These are phyloP conservation scores for Thymus mandschuricus DNA, from an alignment of 257 asterid genomes.

Conservation along the genomic window DNA sequence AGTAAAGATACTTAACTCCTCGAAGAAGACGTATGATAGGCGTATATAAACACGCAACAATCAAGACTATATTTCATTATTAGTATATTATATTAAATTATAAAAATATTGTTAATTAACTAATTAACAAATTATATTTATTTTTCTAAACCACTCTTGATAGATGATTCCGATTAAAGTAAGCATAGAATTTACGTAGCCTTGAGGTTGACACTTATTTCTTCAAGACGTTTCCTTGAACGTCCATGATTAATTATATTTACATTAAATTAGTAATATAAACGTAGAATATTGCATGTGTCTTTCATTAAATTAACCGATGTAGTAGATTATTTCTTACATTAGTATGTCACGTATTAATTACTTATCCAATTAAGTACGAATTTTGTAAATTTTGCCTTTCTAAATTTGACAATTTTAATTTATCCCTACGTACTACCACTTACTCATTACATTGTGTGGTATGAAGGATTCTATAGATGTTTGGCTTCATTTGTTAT, in stretches of 20 bases:
- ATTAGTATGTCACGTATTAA: too few species aligned
- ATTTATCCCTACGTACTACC: too few species aligned
- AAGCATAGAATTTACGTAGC: not conserved
- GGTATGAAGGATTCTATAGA: too few species aligned
- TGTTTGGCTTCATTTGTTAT: too few species aligned
- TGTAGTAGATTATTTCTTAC: not conserved
- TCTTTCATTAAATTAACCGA: not conserved
- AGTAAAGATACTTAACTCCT: slow-evolving; percentile 11
- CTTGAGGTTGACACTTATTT: slow-evolving; percentile 21
- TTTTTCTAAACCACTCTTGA: not conserved
- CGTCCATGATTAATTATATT: too few species aligned
- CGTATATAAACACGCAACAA: slow-evolving; percentile 25
- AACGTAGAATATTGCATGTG: not conserved
- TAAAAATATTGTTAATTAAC: not conserved
- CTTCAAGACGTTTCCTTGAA: not conserved
- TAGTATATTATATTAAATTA: not conserved
- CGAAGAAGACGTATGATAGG: slow-evolving; percentile 9
- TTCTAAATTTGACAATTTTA: not conserved
- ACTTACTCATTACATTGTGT: too few species aligned
- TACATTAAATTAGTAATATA: too few species aligned
- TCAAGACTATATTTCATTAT: not conserved
- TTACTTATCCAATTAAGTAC: not conserved
- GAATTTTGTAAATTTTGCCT: not conserved
- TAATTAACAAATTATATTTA: slow-evolving; percentile 18
- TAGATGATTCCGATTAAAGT: not conserved